Evolutionary conservation across 352 stramenopile species (phyloP), one percentile per base, ranked within the genome.

Genomic region (Phytophthora cactorum): DNA sequence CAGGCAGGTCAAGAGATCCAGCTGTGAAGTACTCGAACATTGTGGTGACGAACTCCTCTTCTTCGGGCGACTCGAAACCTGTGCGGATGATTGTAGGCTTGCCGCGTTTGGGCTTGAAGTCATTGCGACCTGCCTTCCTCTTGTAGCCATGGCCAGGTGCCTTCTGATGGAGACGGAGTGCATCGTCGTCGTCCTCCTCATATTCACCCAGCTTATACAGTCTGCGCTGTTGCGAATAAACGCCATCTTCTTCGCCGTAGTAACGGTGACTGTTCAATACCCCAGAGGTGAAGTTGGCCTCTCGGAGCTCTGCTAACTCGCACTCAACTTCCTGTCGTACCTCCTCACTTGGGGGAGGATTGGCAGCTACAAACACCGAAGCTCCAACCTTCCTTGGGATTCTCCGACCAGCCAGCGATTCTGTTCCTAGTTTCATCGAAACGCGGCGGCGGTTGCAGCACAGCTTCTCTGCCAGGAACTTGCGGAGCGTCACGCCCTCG

Each of bases 371-470:
- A 60, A 87, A 91, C 27, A 86, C 82, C 1, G 81, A 88, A 11
- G 78, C 81, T n/a, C 83, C 83, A 10, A 91, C 75, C 51, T 90
- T 91, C 32, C 68, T 80, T 12, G 82, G 82, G 59, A 93, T 86
- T 66, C 83, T 82, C 49, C 77, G 75, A 32, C 75, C 70, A 15
- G 77, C 82, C 47, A 93, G 80, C 3, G 74, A 70, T 65, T 84
- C 81, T n/a, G 85, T 90, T 39, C 77, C 81, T 39, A 92, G 69
- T 58, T 92, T 92, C 75, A 89, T 92, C 32, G 79, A 88, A 17
- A 92, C 78, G 22, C 84, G 78, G 22, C 79, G 77, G 32, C 78
- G 77, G 52, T 87, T 88, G 74, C 84, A 92, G 63, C 73, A 70
- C 17, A 92, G 68, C 59, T 87, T 74, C 36, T 91, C 82, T 11